Evolutionary conservation across 306 rosid genomes (phyloP).

Genomic region (Luffa aegyptiaca): DNA sequence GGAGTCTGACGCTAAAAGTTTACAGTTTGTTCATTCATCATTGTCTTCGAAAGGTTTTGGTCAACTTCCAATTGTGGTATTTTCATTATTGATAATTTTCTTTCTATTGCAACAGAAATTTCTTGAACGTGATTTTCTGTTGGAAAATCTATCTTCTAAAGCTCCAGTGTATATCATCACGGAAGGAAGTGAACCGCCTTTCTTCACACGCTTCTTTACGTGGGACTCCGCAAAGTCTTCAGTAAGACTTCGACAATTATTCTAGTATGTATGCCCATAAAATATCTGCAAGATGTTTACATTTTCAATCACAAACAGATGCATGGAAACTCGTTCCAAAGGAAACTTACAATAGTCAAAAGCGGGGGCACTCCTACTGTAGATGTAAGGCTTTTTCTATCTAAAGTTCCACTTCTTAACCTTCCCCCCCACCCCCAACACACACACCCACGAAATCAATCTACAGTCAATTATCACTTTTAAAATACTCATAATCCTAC

Average conservation of each 20-base stretch:
- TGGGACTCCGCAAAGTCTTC: constrained; percentile 86
- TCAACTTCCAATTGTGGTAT: neutral
- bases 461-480: constrained; percentile 6
- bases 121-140: constrained; percentile 74
- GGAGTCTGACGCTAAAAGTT: neutral
- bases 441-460: neutral
- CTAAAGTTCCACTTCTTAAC: neutral
- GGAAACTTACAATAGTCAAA: constrained; percentile 71
- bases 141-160: constrained; percentile 58
- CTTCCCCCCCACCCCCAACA: neutral
- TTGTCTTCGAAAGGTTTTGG: neutral
- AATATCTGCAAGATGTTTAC: neutral
- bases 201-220: constrained; percentile 90
- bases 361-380: constrained; percentile 50
- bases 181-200: constrained; percentile 94
- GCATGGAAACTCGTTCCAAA: constrained; percentile 94
- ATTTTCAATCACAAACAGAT: constrained; percentile 41
- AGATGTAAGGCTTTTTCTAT: constrained; percentile 41
- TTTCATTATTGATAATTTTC: neutral
- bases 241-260: constrained; percentile 35
- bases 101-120: constrained; percentile 46
- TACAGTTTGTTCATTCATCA: neutral
- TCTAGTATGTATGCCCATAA: constrained; percentile 1
- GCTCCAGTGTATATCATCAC: constrained; percentile 66
- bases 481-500: neutral